A percentile compares a stretch with the other conserved stretches of the same genome.
These are phyloP conservation scores for Alternaria solani DNA, from an alignment of 2,329 filamentous ascomycete species.

Conservation along the genomic window DNA sequence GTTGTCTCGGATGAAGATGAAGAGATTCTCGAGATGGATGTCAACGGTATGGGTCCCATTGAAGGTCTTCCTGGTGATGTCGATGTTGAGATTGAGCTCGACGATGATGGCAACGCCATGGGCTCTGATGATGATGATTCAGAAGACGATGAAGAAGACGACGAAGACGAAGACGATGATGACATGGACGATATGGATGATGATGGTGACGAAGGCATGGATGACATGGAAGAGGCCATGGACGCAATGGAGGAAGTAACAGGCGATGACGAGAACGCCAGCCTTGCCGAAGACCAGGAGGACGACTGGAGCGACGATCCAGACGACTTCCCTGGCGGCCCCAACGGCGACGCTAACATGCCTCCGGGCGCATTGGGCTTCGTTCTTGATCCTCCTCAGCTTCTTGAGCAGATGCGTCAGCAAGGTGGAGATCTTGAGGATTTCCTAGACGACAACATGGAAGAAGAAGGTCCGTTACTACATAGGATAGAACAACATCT, in stretches of 20 bases:
- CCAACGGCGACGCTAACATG: conserved; percentile 63
- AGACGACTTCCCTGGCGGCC: conserved; percentile 53
- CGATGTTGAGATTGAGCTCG: conserved; percentile 88
- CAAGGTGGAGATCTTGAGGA: conserved; percentile 56
- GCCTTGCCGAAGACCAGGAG: conserved; percentile 51
- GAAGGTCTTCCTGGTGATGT: conserved; percentile 70
- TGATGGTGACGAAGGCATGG: conserved; percentile 39
- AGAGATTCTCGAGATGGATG: conserved; percentile 80
- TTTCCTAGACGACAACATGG: conserved; percentile 66
- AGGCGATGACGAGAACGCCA: conserved; percentile 58
- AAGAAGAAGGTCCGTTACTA: conserved; percentile 64
- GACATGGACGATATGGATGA: conserved; percentile 59
- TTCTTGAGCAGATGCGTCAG: conserved; percentile 53
- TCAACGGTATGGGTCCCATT: conserved; percentile 78
- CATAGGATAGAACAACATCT: conserved; percentile 8
- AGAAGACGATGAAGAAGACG: conserved; percentile 64
- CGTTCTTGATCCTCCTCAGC: conserved; percentile 47
- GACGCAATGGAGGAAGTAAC: conserved; percentile 53
- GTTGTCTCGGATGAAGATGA: conserved; percentile 91
- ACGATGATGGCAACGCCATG: conserved; percentile 68
- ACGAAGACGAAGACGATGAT: conserved; percentile 59
- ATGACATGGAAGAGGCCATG: conserved; percentile 52
- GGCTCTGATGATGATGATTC: conserved; percentile 64
- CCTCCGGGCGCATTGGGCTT: conserved; percentile 51
- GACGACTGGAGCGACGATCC: conserved; percentile 58